Evolutionary conservation across 2,329 filamentous ascomycete genomes (phyloP).

Genomic region (Zalaria sp.): DNA sequence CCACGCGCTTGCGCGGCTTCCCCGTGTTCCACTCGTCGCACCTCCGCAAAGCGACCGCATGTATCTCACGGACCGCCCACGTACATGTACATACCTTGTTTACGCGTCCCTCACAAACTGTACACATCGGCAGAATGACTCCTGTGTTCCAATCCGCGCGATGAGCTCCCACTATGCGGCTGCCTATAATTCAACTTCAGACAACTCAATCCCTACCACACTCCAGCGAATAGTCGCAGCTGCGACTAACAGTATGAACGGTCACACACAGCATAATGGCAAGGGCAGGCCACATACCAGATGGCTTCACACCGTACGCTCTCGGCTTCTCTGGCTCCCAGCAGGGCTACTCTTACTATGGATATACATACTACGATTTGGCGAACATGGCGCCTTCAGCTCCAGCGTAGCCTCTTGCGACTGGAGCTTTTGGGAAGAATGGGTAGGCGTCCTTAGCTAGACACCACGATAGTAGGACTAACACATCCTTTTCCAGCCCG

Average conservation of each 20-base stretch:
- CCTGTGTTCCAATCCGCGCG: too few relatives aligned
- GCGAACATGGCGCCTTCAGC: conserved; percentile 67
- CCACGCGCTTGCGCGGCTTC: too few relatives aligned
- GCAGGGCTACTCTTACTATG: conserved; percentile 50
- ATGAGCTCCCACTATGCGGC: conserved; percentile 6
- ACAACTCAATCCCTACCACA: background rate
- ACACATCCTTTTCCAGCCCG: conserved; percentile 42
- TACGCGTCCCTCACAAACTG: too few relatives aligned
- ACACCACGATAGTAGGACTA: conserved; percentile 1
- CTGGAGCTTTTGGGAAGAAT: conserved; percentile 85
- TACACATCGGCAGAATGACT: too few relatives aligned
- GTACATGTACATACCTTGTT: too few relatives aligned
- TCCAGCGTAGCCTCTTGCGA: conserved; percentile 56
- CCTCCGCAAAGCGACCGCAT: too few relatives aligned
- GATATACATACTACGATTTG: conserved; percentile 67
- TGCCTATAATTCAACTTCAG: conserved; percentile 1
- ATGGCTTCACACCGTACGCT: background rate
- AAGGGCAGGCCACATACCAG: conserved; percentile 2
- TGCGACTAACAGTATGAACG: too few relatives aligned
- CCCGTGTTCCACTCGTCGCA: too few relatives aligned
- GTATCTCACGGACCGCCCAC: too few relatives aligned
- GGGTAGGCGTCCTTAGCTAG: conserved; percentile 43
- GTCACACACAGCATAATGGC: conserved; percentile 1
- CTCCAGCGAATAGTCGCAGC: too few relatives aligned
- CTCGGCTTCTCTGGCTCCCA: conserved; percentile 2